Evolutionary conservation across 257 asterid species (phyloP), one percentile per base, ranked within the genome.

Genomic region (Forsythia suspensa): DNA sequence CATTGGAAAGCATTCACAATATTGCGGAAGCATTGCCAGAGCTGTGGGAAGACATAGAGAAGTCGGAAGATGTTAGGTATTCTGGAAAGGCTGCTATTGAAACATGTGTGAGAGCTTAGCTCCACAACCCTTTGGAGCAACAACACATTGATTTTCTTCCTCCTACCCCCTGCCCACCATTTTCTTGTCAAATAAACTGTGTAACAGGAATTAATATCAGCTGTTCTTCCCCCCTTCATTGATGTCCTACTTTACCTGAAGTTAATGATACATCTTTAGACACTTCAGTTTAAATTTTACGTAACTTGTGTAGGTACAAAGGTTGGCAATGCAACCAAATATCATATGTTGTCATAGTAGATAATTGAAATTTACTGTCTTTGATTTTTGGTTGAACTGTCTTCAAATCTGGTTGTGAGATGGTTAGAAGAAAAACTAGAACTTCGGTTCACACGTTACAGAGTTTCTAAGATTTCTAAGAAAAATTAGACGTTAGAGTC

Each of bases 1-100:
- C 95, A 2, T 85, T 93, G 70, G 94, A 90, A 86, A 92, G 97
- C 87, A 91, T 95, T 81, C 99, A 95, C 83, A 95, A 95, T 72
- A 87, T 93, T 77, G 85, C 83, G 90, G 99, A 90, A 82, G 97
- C 97, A 39, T 81, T 95, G 82, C 96, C 97, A 0, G 96, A 89
- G 89, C 88, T 95, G 77, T 93, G 99, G 98, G 98, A 91, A 75
- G 92, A 85, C 5, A 76, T 75, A 18, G 88, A 79, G 63, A 85
- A 84, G 77, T 73, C 86, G 0, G 93, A 86, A 0, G 93, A 86
- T 13, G 86, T 83, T 80, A 51, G 38, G 41, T 87, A 85, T 76
- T 77, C 94, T 16, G 88, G 71, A 38, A 79, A 89, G 80, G 41
- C 85, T 67, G 88, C 96, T 43, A 85, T 91, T 40, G 97, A 90